phyloP scores from a whole-genome alignment of 2,329 filamentous ascomycete species.

The Exophiala oligosperma region DNA sequence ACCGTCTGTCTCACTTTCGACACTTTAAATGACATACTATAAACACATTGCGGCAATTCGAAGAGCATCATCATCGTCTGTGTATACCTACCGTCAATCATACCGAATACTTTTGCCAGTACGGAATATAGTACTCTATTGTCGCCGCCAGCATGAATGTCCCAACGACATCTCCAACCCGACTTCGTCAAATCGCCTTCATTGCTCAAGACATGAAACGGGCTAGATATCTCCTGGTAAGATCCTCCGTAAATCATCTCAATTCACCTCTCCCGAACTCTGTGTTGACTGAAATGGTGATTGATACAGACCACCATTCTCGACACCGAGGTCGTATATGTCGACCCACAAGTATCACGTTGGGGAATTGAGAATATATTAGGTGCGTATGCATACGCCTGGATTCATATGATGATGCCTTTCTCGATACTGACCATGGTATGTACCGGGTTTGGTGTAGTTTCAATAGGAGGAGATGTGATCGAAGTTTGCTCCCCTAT shows the following conservation, averaged over 20 bases:
- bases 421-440: background rate
- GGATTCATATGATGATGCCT: background rate
- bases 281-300: background rate
- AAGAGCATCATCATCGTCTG: background rate
- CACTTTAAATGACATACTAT: no score
- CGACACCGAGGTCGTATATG: slow-evolving; percentile 42
- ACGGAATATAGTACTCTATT: background rate
- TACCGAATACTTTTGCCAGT: no score
- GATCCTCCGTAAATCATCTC: background rate
- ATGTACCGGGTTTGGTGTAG: slow-evolving; percentile 22
- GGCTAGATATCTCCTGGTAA: slow-evolving; percentile 28
- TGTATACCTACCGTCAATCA: background rate
- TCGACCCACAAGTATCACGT: slow-evolving; percentile 39
- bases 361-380: slow-evolving; percentile 45
- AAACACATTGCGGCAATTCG: no score
- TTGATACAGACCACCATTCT: slow-evolving; percentile 34
- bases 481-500: slow-evolving; percentile 43
- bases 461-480: slow-evolving; percentile 45
- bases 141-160: background rate
- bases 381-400: slow-evolving; percentile 26
- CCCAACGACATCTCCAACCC: slow-evolving; percentile 14
- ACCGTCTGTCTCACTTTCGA: no score
- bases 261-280: background rate
- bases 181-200: slow-evolving; percentile 32
- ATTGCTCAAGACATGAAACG: slow-evolving; percentile 28